Percentiles rank a stretch among this genome's conserved stretches.
These are phyloP conservation scores for Sporisorium scitamineum DNA, from an alignment of 1,284 basidiomycete genomes.

Conservation along the genomic window DNA sequence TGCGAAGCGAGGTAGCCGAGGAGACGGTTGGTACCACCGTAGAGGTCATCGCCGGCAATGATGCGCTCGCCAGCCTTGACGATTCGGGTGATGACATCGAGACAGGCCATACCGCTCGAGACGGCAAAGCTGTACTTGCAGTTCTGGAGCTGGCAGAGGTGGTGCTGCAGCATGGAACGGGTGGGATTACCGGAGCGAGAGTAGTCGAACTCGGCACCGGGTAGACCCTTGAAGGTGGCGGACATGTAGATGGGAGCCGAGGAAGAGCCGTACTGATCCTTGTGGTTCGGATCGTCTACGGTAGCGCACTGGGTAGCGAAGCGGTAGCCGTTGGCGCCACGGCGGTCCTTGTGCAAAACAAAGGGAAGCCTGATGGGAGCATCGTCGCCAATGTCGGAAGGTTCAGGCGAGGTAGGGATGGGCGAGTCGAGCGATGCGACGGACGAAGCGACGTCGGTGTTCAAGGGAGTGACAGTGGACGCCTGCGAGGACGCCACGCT, in stretches of 20 bases:
- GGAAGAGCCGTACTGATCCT: constrained; percentile 95
- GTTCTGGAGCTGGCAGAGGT: constrained; percentile 66
- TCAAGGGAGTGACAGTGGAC: constrained; percentile 46
- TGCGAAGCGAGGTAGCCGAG: constrained; percentile 89
- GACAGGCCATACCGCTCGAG: constrained; percentile 96
- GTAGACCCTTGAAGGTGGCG: constrained; percentile 96
- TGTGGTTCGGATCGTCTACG: constrained; percentile 83
- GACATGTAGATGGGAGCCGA: constrained; percentile 98
- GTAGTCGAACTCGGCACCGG: constrained; percentile 88
- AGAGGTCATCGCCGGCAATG: constrained; percentile 96
- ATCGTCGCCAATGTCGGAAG: constrained; percentile 44
- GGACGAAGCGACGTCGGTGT: constrained; percentile 43
- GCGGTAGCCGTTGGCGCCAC: constrained; percentile 59
- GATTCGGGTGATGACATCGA: constrained; percentile 92
- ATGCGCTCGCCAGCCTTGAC: constrained; percentile 94
- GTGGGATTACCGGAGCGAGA: constrained; percentile 96
- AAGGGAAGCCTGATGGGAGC: constrained; percentile 35
- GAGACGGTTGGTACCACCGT: constrained; percentile 96
- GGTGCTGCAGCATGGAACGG: constrained; percentile 72
- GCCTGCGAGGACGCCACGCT: constrained; percentile 46
- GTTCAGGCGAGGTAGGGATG: constrained; percentile 50
- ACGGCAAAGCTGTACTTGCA: constrained; percentile 85
- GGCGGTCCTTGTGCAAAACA: constrained; percentile 52
- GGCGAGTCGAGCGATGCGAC: constrained; percentile 53
- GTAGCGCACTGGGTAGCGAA: constrained; percentile 89